Percentiles rank a stretch among this genome's conserved stretches.
Conservation (phyloP, 1,139 yeast genomes). For the Candida sp. region DNA sequence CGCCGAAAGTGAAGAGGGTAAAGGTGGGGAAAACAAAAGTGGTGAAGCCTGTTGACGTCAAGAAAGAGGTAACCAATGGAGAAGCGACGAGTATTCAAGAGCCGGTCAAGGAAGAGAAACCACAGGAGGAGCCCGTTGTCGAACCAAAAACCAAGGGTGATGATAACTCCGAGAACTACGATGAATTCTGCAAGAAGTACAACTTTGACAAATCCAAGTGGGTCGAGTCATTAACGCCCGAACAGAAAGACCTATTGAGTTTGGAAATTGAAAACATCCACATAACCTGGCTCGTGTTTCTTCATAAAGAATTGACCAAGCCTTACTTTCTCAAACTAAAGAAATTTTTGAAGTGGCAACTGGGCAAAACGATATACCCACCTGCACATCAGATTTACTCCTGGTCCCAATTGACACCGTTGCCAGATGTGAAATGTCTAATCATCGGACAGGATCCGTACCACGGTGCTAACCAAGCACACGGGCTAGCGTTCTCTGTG, state of each 20-base stretch:
- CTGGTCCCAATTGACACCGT: conserved; percentile 90
- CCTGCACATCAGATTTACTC: conserved; percentile 81
- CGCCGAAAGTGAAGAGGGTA: background rate
- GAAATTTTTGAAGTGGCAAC: conserved; percentile 49
- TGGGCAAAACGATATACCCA: conserved; percentile 68
- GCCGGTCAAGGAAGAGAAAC: background rate
- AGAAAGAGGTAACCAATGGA: background rate
- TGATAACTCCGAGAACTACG: conserved; percentile 6
- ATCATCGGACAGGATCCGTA: conserved; percentile 98
- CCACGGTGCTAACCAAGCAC: conserved; percentile 93
- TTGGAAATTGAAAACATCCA: conserved; percentile 77
- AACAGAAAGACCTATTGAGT: conserved; percentile 56
- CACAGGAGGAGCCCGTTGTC: background rate
- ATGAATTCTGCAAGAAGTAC: conserved; percentile 20
- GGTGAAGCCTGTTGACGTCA: background rate
- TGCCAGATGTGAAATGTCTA: conserved; percentile 73
- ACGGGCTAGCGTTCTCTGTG: conserved; percentile 95
- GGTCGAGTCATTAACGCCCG: conserved; percentile 54
- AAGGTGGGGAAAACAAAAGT: background rate
- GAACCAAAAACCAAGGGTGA: background rate
- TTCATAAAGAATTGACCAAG: conserved; percentile 76
- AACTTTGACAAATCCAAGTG: conserved; percentile 58
- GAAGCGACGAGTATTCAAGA: background rate
- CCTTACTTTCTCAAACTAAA: conserved; percentile 86
- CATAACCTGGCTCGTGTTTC: conserved; percentile 74